Evolutionary conservation across 106 monocot species (phyloP).

Genomic region (Platanthera zijinensis): DNA sequence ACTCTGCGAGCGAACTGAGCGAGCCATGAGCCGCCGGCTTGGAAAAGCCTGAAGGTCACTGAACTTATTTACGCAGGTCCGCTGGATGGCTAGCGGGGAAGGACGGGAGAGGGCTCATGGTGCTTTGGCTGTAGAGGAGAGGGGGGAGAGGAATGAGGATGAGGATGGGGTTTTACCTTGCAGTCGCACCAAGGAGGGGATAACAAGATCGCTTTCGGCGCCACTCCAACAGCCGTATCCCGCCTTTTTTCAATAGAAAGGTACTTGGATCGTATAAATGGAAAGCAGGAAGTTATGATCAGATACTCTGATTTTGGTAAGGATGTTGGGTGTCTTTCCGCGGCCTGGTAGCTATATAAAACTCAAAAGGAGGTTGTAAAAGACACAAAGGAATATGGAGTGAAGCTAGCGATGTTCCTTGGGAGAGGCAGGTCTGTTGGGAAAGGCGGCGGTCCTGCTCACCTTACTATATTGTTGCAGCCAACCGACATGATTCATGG

Average conservation of each 20-base stretch:
- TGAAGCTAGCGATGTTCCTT: slow-evolving; percentile 96
- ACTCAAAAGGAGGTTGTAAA: slow-evolving; percentile 74
- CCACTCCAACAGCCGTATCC: slow-evolving; percentile 71
- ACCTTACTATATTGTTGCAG: slow-evolving; percentile 81
- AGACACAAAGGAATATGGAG: slow-evolving; percentile 72
- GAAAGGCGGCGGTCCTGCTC: slow-evolving; percentile 78
- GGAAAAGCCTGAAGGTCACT: no score
- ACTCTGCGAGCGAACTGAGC: no score
- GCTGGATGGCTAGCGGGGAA: slow-evolving; percentile 27
- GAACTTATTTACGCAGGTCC: slow-evolving; percentile 63
- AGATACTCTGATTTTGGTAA: slow-evolving; percentile 93
- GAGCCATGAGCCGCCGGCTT: no score
- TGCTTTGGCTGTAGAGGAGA: no score
- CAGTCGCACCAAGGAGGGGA: slow-evolving; percentile 65
- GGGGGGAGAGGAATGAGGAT: no score
- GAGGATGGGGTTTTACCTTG: background rate
- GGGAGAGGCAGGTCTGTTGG: slow-evolving; percentile 90
- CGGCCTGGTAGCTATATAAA: slow-evolving; percentile 94
- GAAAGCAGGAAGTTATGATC: slow-evolving; percentile 96
- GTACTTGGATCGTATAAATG: slow-evolving; percentile 72
- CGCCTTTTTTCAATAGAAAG: slow-evolving; percentile 79
- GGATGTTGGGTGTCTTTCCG: slow-evolving; percentile 84
- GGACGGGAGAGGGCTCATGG: no score
- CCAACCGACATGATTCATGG: slow-evolving; percentile 80
- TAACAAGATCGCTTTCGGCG: slow-evolving; percentile 64